Evolutionary conservation across 176 grass and related monocot genomes (phyloP).

Genomic region (Oryza brachyantha): DNA sequence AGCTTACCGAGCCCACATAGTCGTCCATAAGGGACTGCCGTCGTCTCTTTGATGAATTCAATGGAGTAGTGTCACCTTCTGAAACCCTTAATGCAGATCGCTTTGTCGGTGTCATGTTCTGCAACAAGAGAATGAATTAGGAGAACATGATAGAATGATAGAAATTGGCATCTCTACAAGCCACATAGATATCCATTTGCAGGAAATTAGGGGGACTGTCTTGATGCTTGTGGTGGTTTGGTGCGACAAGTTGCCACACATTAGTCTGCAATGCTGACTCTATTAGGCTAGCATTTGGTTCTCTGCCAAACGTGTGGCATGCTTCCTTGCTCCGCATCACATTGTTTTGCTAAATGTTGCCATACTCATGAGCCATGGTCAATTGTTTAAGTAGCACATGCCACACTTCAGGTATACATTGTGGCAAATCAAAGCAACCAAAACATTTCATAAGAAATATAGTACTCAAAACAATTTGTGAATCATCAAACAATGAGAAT

Average conservation of each 20-base stretch:
- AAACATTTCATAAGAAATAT: not conserved
- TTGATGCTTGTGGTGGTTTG: not conserved
- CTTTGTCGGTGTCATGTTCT: slow-evolving; percentile 89
- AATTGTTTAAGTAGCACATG: not conserved
- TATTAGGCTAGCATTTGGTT: not conserved
- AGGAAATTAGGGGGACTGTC: not conserved
- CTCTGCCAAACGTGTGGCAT: not conserved
- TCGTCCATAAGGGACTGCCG: slow-evolving; percentile 86
- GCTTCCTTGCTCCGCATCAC: not conserved
- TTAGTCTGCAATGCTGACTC: not conserved
- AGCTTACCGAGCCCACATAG: slow-evolving; percentile 59
- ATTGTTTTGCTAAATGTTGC: not conserved
- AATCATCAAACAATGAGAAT: not conserved
- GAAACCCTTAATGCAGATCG: slow-evolving; percentile 47
- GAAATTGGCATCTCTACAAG: not conserved
- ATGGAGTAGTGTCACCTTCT: slow-evolving; percentile 65
- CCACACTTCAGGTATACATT: not conserved
- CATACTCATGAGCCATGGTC: not conserved
- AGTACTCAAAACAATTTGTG: not conserved
- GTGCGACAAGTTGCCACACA: not conserved
- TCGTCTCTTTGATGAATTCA: slow-evolving; percentile 58
- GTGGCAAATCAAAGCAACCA: not conserved
- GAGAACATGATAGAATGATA: not conserved
- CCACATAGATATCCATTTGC: not conserved
- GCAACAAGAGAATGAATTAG: slow-evolving; percentile 7